A percentile compares a stretch with the other conserved stretches of the same genome.
These are phyloP conservation scores for Yarrowia sp. DNA, from an alignment of 805 yeast genomes.

Conservation along the genomic window DNA sequence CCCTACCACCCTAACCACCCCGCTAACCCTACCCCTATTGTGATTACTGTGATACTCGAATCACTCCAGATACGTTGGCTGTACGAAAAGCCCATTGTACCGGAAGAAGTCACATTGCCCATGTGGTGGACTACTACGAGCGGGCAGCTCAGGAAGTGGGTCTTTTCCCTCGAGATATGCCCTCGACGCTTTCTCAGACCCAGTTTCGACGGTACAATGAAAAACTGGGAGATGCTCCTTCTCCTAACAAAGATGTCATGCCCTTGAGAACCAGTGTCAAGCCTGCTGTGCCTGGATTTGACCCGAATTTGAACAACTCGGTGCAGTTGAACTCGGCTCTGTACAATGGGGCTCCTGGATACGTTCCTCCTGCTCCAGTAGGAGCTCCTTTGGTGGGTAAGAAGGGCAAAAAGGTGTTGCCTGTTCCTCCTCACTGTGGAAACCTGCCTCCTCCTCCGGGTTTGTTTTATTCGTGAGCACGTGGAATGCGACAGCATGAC, in stretches of 20 bases:
- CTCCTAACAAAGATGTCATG: constrained; percentile 15
- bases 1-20: neutral
- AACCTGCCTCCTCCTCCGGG: constrained; percentile 8
- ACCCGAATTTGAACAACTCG: neutral
- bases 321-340: neutral
- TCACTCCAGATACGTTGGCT: constrained; percentile 86
- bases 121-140: constrained; percentile 73
- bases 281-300: constrained; percentile 28
- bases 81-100: constrained; percentile 75
- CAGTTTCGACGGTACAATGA: neutral
- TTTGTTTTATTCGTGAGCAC: neutral
- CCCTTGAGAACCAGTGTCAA: constrained; percentile 27
- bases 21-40: constrained; percentile 43
- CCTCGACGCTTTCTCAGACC: neutral
- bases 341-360: constrained; percentile 3
- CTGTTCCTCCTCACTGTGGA: constrained; percentile 8
- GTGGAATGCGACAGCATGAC: neutral
- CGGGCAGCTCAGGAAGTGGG: constrained; percentile 33
- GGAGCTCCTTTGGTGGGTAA: neutral
- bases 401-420: constrained; percentile 14
- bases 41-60: constrained; percentile 70
- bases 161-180: constrained; percentile 25
- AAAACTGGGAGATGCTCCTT: neutral
- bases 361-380: neutral
- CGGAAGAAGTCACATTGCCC: constrained; percentile 71